Evolutionary conservation across 805 yeast genomes (phyloP), one percentile per base, ranked within the genome.

Genomic region (Millerago galiae): DNA sequence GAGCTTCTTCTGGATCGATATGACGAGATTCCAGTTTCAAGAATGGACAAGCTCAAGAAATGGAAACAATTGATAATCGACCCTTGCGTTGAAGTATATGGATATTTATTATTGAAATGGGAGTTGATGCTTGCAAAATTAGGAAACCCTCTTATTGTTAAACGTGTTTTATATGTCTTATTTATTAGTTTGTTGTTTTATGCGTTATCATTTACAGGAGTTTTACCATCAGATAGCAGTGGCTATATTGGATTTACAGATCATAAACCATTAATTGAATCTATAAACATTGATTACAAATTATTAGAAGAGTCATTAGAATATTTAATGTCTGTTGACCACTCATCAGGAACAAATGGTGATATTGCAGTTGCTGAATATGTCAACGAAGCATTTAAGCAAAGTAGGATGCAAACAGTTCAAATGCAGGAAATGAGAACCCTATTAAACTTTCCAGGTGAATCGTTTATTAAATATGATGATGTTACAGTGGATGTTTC

Each of bases 101-200:
- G 55, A 7, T 47, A 51, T 13, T 3, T 63, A 9, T 55, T 62
- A 41, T 61, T 65, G 32, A 69, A 71, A 40, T 64, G 77, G 41
- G 96, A 90, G 52, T 61, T 66, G 26, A 61, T 70, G 24, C 61
- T 91, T 11, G 68, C 79, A 15, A 74, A 75, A 46, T 51, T 85
- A n/a, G 96, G 96, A 5, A 88, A 90, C 56, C 96, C 96, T 4
- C 62, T 88, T 37, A 83, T 91, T 24, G 78, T 90, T 24, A 83
- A 84, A 51, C 68, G 98, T 34, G 67, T 90, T 32, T 60, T 85
- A 3, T 87, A 87, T 54, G 84, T 91, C 10, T 53, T 80, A 2
- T 56, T 81, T 37, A 75, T 87, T 50, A 75, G 87, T n/a, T 45
- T 65, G 0, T 53, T 81, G 5, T 65, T 86, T 5, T 80, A 79